Conservation (phyloP, 2,329 filamentous ascomycete genomes). For the Colletotrichum lindemuthianum region DNA sequence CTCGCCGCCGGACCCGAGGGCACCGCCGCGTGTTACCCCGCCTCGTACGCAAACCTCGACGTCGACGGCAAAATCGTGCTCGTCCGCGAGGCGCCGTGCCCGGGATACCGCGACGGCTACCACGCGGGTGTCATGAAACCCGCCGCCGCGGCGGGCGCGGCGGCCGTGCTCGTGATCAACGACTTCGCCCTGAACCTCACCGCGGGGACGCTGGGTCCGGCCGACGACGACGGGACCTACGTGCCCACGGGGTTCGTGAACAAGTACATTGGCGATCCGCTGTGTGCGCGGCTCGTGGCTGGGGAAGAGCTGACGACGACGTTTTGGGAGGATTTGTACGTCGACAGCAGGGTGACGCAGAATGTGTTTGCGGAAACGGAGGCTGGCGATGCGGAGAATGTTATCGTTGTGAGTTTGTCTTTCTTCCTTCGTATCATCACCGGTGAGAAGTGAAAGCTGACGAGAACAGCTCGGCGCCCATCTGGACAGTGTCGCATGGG, state of each 20-base stretch:
- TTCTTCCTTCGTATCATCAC: fast-evolving
- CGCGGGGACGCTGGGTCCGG: slow-evolving; percentile 41
- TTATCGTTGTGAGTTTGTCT: slow-evolving; percentile 43
- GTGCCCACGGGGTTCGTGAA: slow-evolving; percentile 44
- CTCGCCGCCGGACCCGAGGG: slow-evolving; percentile 43
- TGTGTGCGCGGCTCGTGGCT: slow-evolving; percentile 44
- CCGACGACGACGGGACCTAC: slow-evolving; percentile 42
- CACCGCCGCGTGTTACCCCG: slow-evolving; percentile 39
- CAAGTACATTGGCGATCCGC: slow-evolving; percentile 41
- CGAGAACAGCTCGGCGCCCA: slow-evolving; percentile 49
- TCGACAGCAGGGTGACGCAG: slow-evolving; percentile 52
- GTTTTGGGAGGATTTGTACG: slow-evolving; percentile 47
- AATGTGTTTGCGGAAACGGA: slow-evolving; percentile 59
- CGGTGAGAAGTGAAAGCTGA: not conserved
- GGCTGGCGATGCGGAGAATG: slow-evolving; percentile 53
- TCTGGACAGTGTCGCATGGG: slow-evolving; percentile 54
- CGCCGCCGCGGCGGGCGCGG: slow-evolving; percentile 43
- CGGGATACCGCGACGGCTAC: slow-evolving; percentile 40
- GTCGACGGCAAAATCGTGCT: slow-evolving; percentile 45
- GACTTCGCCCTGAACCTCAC: slow-evolving; percentile 43
- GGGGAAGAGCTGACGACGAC: slow-evolving; percentile 47
- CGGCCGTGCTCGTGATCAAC: slow-evolving; percentile 46
- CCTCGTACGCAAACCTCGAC: slow-evolving; percentile 41
- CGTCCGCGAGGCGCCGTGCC: slow-evolving; percentile 44
- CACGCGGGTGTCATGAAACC: slow-evolving; percentile 45